A percentile compares a stretch with the other conserved stretches of the same genome.
Conservation (phyloP, 73 alveolate species). For the Paramecium tetraurelia region DNA sequence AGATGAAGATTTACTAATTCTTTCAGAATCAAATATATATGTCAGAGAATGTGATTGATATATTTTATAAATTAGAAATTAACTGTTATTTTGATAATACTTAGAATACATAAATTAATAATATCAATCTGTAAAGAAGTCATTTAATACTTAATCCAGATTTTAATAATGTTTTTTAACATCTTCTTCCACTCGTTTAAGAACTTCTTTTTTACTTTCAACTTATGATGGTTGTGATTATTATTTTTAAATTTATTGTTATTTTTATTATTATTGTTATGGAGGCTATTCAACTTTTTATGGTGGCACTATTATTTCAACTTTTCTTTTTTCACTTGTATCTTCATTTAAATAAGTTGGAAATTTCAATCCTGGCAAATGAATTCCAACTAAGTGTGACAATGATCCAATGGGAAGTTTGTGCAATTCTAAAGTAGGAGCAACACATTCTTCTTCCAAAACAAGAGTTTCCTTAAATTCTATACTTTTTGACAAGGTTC, state of each 20-base stretch:
- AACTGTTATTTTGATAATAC: background rate
- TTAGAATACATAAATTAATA: background rate
- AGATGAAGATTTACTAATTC: background rate
- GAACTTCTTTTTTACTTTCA: background rate
- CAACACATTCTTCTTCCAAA: background rate
- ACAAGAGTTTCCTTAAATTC: background rate
- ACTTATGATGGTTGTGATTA: background rate
- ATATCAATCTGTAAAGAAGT: background rate
- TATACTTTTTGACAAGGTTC: background rate
- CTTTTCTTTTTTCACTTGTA: background rate
- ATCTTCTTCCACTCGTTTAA: background rate
- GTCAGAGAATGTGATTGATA: background rate
- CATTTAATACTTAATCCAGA: slow-evolving; percentile 6
- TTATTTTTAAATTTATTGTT: background rate
- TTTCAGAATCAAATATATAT: background rate
- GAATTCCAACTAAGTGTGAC: background rate
- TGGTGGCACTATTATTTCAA: background rate
- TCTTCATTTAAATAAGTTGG: background rate
- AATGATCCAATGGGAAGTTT: background rate
- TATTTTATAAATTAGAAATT: background rate
- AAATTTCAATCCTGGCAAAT: background rate
- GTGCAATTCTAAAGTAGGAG: background rate
- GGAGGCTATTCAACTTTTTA: background rate
- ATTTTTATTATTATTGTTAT: background rate
- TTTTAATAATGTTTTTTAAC: background rate